Base-by-base conservation (phyloP, 2,329 filamentous ascomycete genomes). In the Fusarium ramigenum region DNA sequence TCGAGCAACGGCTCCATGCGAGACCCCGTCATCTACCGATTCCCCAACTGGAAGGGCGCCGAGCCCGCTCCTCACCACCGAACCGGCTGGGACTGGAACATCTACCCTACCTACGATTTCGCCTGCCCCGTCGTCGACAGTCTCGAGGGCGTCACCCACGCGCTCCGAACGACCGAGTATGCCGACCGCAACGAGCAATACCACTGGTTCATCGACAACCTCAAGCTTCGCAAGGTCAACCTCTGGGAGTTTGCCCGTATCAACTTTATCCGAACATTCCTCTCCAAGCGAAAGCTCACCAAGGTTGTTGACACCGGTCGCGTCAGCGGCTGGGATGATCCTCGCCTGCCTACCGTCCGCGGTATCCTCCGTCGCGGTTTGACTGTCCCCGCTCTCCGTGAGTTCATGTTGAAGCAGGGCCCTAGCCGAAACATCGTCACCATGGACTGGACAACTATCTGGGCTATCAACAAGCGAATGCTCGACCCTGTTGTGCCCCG, bases 21-120 rank as follows among this genome's bases (percentile, higher is more conserved):
- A 74, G 96, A 99, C 82, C 96, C 96, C 18, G 95, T 98, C 83
- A 97, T 99, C 82, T 98, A 98, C 87, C 92, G 96, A 75, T 98
- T 95, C 89, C 78, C 78, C 76, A 97, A 97, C 80, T 78, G 86
- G 69, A 86, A 87, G 64, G 85, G 86, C 53, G 78, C 79, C 69
- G 78, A 80, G 77, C 78, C 78, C 8, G 75, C 77, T 30, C 77
- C 86, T 25, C 93, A 96, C 82, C 93, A 96, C 85, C 91, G 93
- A 75, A 96, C 93, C 4, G 93, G 93, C 37, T 89, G 86, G 65
- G 90, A 87, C 70, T 96, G 93, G 93, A 96, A 95, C 84, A 92
- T 94, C 80, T 96, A 96, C 83, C 93, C 93, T 39, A 96, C 92
- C 73, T 96, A 96, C 85, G 93, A 96, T 81, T 94, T 96, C 80